Evolutionary conservation across 1,139 yeast genomes (phyloP), one percentile per base, ranked within the genome.

Genomic region (Tardiomyces depauwii): DNA sequence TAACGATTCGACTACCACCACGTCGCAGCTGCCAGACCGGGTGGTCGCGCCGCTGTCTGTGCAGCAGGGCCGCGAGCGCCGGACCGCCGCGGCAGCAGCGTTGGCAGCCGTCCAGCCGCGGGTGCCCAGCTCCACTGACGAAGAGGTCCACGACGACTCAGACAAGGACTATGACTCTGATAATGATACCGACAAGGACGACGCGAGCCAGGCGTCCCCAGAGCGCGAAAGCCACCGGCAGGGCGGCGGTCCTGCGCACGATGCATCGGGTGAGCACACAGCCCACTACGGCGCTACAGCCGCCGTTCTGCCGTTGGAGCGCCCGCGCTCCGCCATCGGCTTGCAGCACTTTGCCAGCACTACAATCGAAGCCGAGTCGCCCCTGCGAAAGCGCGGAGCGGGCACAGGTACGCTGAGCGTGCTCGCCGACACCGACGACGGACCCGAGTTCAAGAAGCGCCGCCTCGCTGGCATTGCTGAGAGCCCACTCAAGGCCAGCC

Each of bases 291-390:
- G 36, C 14, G 19, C 39, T 6, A 16, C 18, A 36, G 4, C 39
- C 19, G 18, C 21, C 2, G 39, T 18, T 4, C 13, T 60, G 16
- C 52, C 59, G 0, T 44, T 65, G 45, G 64, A 56, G 49, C 59
- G 67, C 44, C 59, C 66, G 27, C 60, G 61, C 47, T 62, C 68
- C 2, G 65, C 63, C 6, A 63, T 65, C 46, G 70, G 69, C 2
- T 49, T 66, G 23, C 69, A 66, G 47, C 58, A 55, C 43, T 50
- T 50, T 51, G 7, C 50, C 54, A 45, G 13, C 21, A 52, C 55
- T 4, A 53, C 51, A 42, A 43, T 51, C 41, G 44, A 46, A 23
- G 52, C 51, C 10, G 54, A 51, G 32, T 53, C 56, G 21, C 57
- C 57, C 2, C 42, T 48, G 42, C 47, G 49, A 33, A 49, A 47